Conservation (phyloP, 2,329 filamentous ascomycete species). For the Helotiales sp. region DNA sequence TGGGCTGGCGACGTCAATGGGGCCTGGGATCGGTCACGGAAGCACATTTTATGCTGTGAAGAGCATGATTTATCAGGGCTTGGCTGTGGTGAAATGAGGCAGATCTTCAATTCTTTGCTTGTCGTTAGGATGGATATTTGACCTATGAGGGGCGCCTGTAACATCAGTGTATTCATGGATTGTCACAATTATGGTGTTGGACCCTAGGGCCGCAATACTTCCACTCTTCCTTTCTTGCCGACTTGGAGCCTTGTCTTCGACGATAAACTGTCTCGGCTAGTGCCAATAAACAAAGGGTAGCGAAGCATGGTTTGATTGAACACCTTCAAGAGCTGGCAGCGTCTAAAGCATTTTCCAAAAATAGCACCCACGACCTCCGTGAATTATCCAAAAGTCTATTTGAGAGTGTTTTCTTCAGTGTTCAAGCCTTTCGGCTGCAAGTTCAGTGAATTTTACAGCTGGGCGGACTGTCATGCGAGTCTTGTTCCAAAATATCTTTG, state of each 20-base stretch:
- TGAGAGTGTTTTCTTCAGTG: background rate
- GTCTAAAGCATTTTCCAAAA: background rate
- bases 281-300: background rate
- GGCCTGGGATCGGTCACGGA: constrained; percentile 49
- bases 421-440: background rate
- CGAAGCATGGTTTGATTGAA: background rate
- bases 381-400: background rate
- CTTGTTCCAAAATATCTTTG: background rate
- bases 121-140: constrained; percentile 11
- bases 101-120: background rate
- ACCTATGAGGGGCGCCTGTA: constrained; percentile 24
- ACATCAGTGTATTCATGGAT: constrained; percentile 26
- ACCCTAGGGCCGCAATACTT: no score
- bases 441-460: background rate
- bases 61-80: constrained; percentile 87
- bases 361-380: background rate
- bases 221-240: no score
- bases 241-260: no score
- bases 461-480: background rate
- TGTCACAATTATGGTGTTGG: constrained; percentile 11
- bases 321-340: background rate
- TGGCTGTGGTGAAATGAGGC: constrained; percentile 80
- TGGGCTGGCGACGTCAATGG: constrained; percentile 54
- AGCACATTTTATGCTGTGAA: constrained; percentile 87
- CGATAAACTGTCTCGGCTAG: background rate